Conservation (phyloP, 2,329 filamentous ascomycete genomes). For the Fusarium sarcochroum region DNA sequence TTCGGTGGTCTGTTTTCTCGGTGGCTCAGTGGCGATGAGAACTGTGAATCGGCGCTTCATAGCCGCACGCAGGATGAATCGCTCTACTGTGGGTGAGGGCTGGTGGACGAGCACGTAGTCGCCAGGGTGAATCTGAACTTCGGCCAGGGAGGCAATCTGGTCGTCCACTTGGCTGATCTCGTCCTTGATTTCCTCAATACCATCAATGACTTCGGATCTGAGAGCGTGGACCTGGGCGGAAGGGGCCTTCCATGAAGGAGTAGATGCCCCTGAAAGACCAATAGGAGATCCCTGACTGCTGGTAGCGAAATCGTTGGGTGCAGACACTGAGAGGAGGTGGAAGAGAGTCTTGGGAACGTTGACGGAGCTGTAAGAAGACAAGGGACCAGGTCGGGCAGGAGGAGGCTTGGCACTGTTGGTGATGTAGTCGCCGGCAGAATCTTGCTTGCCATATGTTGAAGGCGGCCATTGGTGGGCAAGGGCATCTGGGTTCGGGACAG, state of each 20-base stretch:
- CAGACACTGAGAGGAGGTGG: constrained; percentile 83
- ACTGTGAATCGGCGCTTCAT: constrained; percentile 93
- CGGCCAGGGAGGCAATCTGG: constrained; percentile 88
- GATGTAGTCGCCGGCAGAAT: constrained; percentile 51
- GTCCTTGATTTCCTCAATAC: constrained; percentile 95
- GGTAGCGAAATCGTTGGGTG: constrained; percentile 60
- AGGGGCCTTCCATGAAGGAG: constrained; percentile 59
- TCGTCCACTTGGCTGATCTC: constrained; percentile 94
- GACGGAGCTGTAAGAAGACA: constrained; percentile 75
- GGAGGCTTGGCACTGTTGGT: constrained; percentile 49
- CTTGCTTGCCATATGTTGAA: constrained; percentile 54
- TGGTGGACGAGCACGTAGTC: constrained; percentile 93
- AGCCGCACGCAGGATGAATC: constrained; percentile 89
- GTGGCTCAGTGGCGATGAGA: constrained; percentile 79
- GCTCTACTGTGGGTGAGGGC: constrained; percentile 88
- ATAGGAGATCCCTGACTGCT: constrained; percentile 61
- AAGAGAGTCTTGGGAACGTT: constrained; percentile 84
- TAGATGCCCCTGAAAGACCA: constrained; percentile 64
- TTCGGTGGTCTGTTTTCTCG: constrained; percentile 55
- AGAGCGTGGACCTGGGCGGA: constrained; percentile 74
- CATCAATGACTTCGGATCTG: constrained; percentile 91
- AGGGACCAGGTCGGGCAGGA: constrained; percentile 69
- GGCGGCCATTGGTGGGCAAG: constrained; percentile 49
- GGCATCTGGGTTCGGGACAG: constrained; percentile 51
- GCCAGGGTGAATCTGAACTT: constrained; percentile 93